Evolutionary conservation across 345 rosid genomes (phyloP), one percentile per base, ranked within the genome.

Genomic region (Camelina laxa): DNA sequence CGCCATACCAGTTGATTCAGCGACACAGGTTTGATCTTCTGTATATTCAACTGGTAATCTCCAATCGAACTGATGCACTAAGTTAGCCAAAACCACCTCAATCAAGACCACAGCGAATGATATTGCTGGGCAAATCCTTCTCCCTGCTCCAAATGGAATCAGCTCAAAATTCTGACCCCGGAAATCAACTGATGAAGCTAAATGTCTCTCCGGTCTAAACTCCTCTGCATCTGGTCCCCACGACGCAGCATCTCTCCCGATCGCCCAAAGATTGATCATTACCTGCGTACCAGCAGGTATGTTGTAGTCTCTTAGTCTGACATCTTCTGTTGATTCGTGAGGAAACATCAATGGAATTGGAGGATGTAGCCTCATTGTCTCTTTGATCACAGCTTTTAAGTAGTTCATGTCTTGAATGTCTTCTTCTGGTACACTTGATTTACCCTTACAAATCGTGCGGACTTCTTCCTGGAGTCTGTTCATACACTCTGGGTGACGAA

Each of bases 371-470:
- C 84, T 76, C 1, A 85, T 58, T 27, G 74, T 50, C 60, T 81
- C 88, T 65, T 77, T 83, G 14, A 83, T 39, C 27, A 83, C 80
- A 14, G 81, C 82, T 75, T 77, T 77, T 45, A 83, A 15, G 74
- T 81, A 85, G 1, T 17, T 16, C 74, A 77, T 58, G 17, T 76
- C 42, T 16, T 64, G 58, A 20, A 76, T 5, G 53, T 82, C 87
- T 6, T 73, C 80, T 38, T 80, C 79, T 16, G 58, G 50, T 6
- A 83, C 42, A 14, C 17, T 20, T 0, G 58, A 3, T 50, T 69
- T 77, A 2, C 19, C 35, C 13, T 67, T 72, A 3, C 27, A 49
- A 16, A 73, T 27, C 8, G 42, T 9, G 24, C 79, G 74, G 9
- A 78, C 62, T 61, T 83, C 87, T 17, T 75, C 54, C 35, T 80